Evolutionary conservation across 2,329 filamentous ascomycete species (phyloP).

Genomic region (Ophiostoma sp.): DNA sequence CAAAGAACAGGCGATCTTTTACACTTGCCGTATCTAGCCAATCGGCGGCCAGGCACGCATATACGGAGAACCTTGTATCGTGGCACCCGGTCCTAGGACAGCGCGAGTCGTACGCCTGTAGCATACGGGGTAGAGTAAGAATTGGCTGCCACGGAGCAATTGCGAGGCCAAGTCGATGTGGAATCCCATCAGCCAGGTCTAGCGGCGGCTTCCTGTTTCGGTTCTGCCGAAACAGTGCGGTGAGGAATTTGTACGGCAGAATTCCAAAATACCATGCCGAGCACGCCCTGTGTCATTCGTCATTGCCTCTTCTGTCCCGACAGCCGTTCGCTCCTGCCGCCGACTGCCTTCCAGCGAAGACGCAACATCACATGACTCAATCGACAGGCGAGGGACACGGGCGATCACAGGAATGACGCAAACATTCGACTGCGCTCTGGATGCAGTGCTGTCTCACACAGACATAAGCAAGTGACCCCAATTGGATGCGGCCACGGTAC

Average conservation of each 20-base stretch:
- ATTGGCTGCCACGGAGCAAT: neutral
- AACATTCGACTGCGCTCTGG: neutral
- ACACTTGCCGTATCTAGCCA: neutral
- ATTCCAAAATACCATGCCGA: neutral
- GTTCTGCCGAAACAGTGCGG: neutral
- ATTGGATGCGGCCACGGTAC: neutral
- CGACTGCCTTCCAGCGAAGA: constrained; percentile 16
- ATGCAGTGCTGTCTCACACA: constrained; percentile 5
- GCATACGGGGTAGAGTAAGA: neutral
- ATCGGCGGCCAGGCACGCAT: neutral
- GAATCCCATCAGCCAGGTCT: neutral
- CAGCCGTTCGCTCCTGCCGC: constrained; percentile 16
- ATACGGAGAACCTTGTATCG: neutral
- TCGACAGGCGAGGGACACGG: neutral
- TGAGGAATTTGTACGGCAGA: constrained; percentile 15
- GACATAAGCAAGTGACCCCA: neutral
- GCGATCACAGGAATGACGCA: constrained; percentile 16
- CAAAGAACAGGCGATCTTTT: neutral
- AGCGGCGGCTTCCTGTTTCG: neutral
- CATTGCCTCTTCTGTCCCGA: constrained; percentile 16
- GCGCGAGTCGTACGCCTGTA: neutral
- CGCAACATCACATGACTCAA: constrained; percentile 19
- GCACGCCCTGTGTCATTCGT: constrained; percentile 16
- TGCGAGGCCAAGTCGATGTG: neutral
- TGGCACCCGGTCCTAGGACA: neutral